Evolutionary conservation across 2,329 filamentous ascomycete genomes (phyloP), one percentile per base, ranked within the genome.

Genomic region (Fusarium mexicanum): DNA sequence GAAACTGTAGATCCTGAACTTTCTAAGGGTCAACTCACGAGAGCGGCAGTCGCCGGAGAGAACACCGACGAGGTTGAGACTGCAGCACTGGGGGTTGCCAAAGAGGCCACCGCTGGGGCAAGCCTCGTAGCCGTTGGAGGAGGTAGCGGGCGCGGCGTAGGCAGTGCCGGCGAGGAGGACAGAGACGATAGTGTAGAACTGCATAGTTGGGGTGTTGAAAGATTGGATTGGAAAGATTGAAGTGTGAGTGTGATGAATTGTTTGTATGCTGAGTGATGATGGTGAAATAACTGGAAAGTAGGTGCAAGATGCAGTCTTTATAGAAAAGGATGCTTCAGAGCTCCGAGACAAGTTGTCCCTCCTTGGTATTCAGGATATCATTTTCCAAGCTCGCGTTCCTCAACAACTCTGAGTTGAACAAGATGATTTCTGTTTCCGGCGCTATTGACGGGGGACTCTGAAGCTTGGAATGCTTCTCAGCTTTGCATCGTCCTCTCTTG

Each of bases 1-100:
- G 22, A 2, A 26, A 22, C 4, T 20, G 8, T 16, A 1, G 8
- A 8, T n/a, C 18, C 0, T n/a, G 22, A 10, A n/a, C 0, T 4
- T 6, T 18, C 0, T 0, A 9, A 8, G 16, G 2, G 16, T 2
- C 0, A 7, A 24, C 54, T 44, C 22, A 57, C 54, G 54, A 16
- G 54, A 4, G 3, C 38, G 12, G 38, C 54, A 57, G 22, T 57
- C 38, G 8, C 40, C 17, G 8, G 54, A 57, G 40, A 57, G 17
- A 12, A 57, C 54, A 9, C 54, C 54, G 8, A 26, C 38, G 38
- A 57, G 38, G n/a, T 46, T 24, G 38, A 44, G 26, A 33, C 38
- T 31, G 14, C 54, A 57, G 29, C 38, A 57, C 54, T 57, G 38
- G 9, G 54, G 54, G 38, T 33, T 57, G 2, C 54, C 54, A 7